Percentiles rank a stretch among this genome's conserved stretches.
These are phyloP conservation scores for Pichia kluyveri DNA, from an alignment of 805 yeast genomes.

Conservation along the genomic window DNA sequence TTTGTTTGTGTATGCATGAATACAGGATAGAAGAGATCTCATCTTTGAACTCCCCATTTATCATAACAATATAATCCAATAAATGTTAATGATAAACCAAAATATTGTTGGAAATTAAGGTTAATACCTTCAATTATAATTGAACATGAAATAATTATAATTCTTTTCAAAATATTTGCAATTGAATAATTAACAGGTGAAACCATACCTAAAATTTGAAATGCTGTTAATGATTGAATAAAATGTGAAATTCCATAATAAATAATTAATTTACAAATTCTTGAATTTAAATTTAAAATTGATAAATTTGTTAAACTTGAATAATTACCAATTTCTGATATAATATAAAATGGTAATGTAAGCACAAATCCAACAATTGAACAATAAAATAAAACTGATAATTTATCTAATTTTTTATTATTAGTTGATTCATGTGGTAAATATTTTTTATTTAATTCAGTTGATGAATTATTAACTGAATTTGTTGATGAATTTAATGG, in stretches of 20 bases:
- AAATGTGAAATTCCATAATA: constrained; percentile 68
- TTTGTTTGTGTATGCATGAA: no score
- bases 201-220: constrained; percentile 62
- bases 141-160: constrained; percentile 59
- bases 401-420: constrained; percentile 48
- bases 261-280: constrained; percentile 31
- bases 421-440: constrained; percentile 1
- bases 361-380: constrained; percentile 58
- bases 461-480: constrained; percentile 3
- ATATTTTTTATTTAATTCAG: constrained; percentile 1
- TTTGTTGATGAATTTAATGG: constrained; percentile 12
- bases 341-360: constrained; percentile 58
- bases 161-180: constrained; percentile 69
- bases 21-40: not conserved
- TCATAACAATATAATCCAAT: constrained; percentile 64
- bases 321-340: constrained; percentile 37
- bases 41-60: constrained; percentile 45
- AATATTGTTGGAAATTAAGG: constrained; percentile 32
- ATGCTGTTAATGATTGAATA: constrained; percentile 63
- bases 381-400: constrained; percentile 64
- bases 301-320: constrained; percentile 15
- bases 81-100: constrained; percentile 49
- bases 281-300: constrained; percentile 19
- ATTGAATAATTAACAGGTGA: constrained; percentile 74
- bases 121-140: constrained; percentile 51